phyloP scores from a whole-genome alignment of 1,284 basidiomycete genomes.

The Malassezia japonica region DNA sequence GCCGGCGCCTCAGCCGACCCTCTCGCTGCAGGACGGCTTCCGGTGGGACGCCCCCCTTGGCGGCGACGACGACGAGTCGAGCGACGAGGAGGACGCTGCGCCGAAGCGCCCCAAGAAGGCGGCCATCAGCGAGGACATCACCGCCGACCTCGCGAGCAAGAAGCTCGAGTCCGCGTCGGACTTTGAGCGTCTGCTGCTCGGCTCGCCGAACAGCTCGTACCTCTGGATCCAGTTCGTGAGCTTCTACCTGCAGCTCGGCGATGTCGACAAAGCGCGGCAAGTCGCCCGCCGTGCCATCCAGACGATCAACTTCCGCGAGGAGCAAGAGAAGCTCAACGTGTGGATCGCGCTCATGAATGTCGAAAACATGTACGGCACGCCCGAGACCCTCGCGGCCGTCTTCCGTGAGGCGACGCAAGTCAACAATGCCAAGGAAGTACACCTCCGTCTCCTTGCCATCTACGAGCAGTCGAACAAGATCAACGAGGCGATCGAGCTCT shows the following conservation, averaged over 20 bases:
- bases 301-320: slow-evolving; percentile 88
- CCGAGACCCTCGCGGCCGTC: slow-evolving; percentile 61
- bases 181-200: slow-evolving; percentile 84
- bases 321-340: slow-evolving; percentile 89
- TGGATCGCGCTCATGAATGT: slow-evolving; percentile 95
- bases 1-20: neutral
- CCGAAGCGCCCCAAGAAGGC: slow-evolving; percentile 30
- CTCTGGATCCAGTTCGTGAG: slow-evolving; percentile 99
- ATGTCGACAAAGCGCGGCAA: slow-evolving; percentile 83
- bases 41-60: slow-evolving; percentile 7
- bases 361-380: slow-evolving; percentile 79
- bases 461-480: slow-evolving; percentile 70
- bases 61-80: slow-evolving; percentile 53
- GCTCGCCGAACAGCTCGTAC: slow-evolving; percentile 95
- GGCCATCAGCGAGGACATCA: slow-evolving; percentile 30
- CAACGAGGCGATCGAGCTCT: slow-evolving; percentile 31
- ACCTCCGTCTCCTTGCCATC: slow-evolving; percentile 73
- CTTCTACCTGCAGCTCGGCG: slow-evolving; percentile 87
- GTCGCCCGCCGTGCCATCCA: slow-evolving; percentile 73
- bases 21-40: slow-evolving; percentile 12
- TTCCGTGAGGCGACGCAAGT: slow-evolving; percentile 83
- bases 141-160: slow-evolving; percentile 37
- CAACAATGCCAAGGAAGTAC: slow-evolving; percentile 84
- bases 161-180: slow-evolving; percentile 78
- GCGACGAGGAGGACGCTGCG: slow-evolving; percentile 46